Evolutionary conservation across 2,329 filamentous ascomycete genomes (phyloP).

Genomic region (Neoarthrinium moseri): DNA sequence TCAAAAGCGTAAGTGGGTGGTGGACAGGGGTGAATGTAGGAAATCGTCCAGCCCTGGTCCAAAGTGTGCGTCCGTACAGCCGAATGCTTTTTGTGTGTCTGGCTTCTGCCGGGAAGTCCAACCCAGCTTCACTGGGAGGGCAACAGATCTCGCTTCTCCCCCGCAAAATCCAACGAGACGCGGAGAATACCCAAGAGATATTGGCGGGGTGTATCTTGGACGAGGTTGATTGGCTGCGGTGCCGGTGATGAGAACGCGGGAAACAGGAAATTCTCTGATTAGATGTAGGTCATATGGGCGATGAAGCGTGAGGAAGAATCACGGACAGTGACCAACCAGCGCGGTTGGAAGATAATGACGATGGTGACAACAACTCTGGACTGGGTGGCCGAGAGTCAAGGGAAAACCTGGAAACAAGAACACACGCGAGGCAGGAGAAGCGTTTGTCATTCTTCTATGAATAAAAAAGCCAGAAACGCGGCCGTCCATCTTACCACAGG

Average conservation of each 20-base stretch:
- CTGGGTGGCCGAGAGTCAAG: no score
- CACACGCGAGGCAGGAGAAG: no score
- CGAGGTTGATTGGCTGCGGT: no score
- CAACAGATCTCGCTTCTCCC: neutral
- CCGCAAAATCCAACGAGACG: neutral
- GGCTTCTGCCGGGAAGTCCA: neutral
- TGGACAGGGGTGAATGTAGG: conserved; percentile 1
- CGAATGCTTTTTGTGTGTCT: neutral
- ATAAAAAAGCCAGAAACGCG: no score
- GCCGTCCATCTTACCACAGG: no score
- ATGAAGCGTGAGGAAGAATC: neutral
- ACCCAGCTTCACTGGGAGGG: neutral
- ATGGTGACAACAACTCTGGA: no score
- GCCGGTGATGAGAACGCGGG: no score
- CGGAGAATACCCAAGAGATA: no score
- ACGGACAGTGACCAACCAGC: neutral
- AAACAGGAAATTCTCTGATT: neutral
- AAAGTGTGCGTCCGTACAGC: neutral
- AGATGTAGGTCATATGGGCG: neutral
- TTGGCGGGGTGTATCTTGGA: no score
- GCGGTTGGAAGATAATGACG: neutral
- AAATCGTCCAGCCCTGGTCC: no score
- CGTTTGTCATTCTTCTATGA: no score
- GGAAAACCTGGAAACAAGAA: no score
- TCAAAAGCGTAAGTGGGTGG: neutral